A percentile compares a stretch with the other conserved stretches of the same genome.
phyloP scores from a whole-genome alignment of 164 flowering plant genomes.

The Chimonanthus praecox region DNA sequence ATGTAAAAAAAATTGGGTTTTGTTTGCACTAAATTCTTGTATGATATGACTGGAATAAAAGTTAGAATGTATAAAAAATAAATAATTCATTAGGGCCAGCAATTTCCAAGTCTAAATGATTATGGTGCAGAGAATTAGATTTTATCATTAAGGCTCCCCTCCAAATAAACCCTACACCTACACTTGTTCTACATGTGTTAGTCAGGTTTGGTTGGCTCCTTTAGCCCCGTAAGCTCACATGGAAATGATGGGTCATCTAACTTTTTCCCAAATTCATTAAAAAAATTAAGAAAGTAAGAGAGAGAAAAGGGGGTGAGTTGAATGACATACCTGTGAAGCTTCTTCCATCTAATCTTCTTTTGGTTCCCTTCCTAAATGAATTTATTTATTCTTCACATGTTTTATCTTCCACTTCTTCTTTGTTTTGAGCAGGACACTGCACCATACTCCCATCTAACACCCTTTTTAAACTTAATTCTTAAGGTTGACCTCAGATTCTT shows the following conservation, averaged over 20 bases:
- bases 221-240: not conserved
- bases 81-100: no score
- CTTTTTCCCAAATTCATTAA: not conserved
- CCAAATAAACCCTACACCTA: not conserved
- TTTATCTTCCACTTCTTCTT: not conserved
- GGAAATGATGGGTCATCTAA: constrained; percentile 7
- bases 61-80: not conserved
- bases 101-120: not conserved
- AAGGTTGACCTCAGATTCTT: constrained; percentile 7
- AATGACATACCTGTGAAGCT: constrained; percentile 13
- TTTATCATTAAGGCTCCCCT: not conserved
- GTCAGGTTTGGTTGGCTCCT: not conserved
- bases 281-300: not conserved
- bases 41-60: not conserved
- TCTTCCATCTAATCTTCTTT: not conserved
- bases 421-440: constrained; percentile 8
- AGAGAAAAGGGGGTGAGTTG: not conserved
- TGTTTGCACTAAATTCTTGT: no score
- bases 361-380: not conserved
- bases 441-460: constrained; percentile 14
- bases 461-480: constrained; percentile 3
- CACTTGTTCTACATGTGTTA: not conserved
- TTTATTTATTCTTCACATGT: not conserved
- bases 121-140: not conserved
- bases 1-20: no score